Evolutionary conservation across 768 basidiomycete genomes (phyloP).

Genomic region (Leccinum broughii): DNA sequence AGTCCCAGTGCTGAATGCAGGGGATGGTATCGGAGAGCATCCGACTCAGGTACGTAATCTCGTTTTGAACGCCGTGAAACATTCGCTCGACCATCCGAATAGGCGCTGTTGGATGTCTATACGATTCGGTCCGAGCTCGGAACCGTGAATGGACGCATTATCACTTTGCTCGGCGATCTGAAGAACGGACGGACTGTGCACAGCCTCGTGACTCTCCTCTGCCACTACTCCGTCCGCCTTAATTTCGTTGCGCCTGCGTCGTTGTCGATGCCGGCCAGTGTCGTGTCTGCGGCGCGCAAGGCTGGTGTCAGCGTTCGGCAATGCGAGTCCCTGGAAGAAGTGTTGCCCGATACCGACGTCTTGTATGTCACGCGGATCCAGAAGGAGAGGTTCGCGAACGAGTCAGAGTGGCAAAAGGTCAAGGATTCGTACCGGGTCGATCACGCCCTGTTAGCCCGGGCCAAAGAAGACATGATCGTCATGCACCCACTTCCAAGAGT

Average conservation of each 20-base stretch:
- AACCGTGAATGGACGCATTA: constrained; percentile 93
- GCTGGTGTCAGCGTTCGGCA: constrained; percentile 78
- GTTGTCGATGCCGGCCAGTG: constrained; percentile 85
- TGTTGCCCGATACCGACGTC: constrained; percentile 90
- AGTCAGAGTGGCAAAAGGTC: constrained; percentile 84
- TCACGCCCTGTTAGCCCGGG: constrained; percentile 88
- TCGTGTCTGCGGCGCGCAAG: constrained; percentile 80
- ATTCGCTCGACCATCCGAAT: constrained; percentile 8
- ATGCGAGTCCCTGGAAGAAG: constrained; percentile 88
- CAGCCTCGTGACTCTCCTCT: constrained; percentile 89
- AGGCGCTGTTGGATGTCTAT: constrained; percentile 87
- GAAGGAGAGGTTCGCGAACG: constrained; percentile 85
- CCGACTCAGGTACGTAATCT: constrained; percentile 77
- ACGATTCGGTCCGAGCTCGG: constrained; percentile 98
- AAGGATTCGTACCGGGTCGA: constrained; percentile 93
- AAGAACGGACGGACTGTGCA: constrained; percentile 99
- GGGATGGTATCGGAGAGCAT: constrained; percentile 96
- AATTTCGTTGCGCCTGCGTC: constrained; percentile 93
- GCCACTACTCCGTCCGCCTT: constrained; percentile 88
- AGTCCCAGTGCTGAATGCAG: constrained; percentile 94
- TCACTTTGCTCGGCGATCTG: constrained; percentile 91
- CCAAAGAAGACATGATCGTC: constrained; percentile 97
- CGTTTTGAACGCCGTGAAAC: background rate
- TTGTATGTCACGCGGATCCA: constrained; percentile 96
- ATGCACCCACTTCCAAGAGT: constrained; percentile 99